Percentiles rank a stretch among this genome's conserved stretches.
Evolutionary conservation across 2,329 filamentous ascomycete genomes (phyloP).

Genomic region (Paecilomyces sp.): DNA sequence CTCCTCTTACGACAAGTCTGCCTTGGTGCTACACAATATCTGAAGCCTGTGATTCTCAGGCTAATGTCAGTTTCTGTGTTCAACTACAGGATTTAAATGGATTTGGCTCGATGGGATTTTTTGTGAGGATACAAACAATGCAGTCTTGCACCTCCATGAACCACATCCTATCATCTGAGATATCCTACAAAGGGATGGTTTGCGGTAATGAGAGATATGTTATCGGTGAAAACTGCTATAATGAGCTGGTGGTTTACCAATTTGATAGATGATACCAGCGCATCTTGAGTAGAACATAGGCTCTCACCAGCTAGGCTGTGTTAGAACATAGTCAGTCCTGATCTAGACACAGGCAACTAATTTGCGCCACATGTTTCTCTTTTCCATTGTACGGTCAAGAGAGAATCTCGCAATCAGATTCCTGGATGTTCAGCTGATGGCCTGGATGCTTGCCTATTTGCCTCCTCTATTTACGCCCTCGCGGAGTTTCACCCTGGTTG

Average conservation of each 20-base stretch:
- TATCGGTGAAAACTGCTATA: slow-evolving; percentile 50
- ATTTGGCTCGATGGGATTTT: slow-evolving; percentile 17
- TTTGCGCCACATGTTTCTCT: neutral
- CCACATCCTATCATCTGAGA: slow-evolving; percentile 36
- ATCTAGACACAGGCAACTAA: neutral
- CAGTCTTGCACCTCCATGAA: slow-evolving; percentile 15
- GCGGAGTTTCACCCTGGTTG: neutral
- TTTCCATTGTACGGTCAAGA: neutral
- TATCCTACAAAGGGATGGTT: slow-evolving; percentile 49
- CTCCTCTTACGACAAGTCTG: slow-evolving; percentile 15
- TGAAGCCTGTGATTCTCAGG: slow-evolving; percentile 23
- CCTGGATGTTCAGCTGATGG: neutral
- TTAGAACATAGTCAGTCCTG: neutral
- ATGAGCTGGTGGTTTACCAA: slow-evolving; percentile 47
- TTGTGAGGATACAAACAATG: slow-evolving; percentile 23
- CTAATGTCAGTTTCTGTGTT: slow-evolving; percentile 29
- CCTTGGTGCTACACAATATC: slow-evolving; percentile 32
- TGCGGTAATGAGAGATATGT: slow-evolving; percentile 56
- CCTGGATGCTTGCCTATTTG: neutral
- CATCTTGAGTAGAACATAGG: neutral
- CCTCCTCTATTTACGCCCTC: neutral
- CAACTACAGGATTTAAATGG: slow-evolving; percentile 21
- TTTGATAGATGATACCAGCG: slow-evolving; percentile 34
- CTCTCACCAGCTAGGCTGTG: neutral
- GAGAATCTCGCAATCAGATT: too few species aligned